Evolutionary conservation across 148 eudicot genomes (phyloP), one percentile per base, ranked within the genome.

Genomic region (Oxyria digyna): DNA sequence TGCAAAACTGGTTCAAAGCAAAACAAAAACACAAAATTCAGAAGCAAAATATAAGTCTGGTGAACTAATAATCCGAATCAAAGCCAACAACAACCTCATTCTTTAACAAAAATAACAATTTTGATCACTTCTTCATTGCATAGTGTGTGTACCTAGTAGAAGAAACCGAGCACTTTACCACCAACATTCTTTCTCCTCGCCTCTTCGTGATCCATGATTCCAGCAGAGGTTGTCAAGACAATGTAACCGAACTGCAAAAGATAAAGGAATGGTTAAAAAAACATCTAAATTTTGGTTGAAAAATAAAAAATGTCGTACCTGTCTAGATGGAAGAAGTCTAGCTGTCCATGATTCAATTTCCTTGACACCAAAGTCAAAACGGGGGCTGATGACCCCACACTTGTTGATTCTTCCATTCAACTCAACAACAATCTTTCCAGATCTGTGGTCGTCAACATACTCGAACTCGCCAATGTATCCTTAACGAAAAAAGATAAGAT

Each of bases 341-440:
- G 96, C 96, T 54, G 96, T 86, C 96, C 96, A 89, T 31, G 87
- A 80, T 66, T 89, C 96, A 32, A 89, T 83, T 66, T 89, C 91
- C 70, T 85, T 89, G 62, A 89, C 96, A 70, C 91, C 96, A 5
- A 89, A 88, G 71, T 87, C 96, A 70, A 89, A 33, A 5, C 37
- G 5, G 2, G 37, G 37, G 37, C 37, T 5, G 5, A 33, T 33
- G 37, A 33, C 37, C 2, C 37, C 3, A 33, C 5, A 33, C 5
- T 33, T 5, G 5, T 33, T 2, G 3, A 33, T 2, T 5, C 37
- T 33, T 5, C 37, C 37, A 33, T 33, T 33, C 37, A 33, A 33
- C 5, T 33, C 37, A 33, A 33, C 37, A 33, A 33, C 37, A 33
- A 33, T 33, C 37, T 33, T 33, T 33, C 37, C 37, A 33, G 37